These are phyloP conservation scores for Pseudogymnoascus destructans DNA, from an alignment of 2,329 filamentous ascomycete species.

Conservation along the genomic window DNA sequence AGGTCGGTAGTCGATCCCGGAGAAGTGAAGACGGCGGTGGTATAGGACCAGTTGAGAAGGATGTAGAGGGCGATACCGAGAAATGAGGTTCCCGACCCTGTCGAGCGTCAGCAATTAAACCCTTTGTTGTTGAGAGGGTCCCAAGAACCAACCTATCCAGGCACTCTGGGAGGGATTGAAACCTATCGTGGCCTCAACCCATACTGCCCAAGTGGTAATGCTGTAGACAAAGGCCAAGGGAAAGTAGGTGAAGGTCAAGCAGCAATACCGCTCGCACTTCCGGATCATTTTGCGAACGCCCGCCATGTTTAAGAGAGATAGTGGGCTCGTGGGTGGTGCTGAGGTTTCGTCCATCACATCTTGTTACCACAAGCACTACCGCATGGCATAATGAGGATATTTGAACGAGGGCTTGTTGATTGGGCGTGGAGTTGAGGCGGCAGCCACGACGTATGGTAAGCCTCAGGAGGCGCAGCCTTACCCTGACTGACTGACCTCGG, in stretches of 20 bases:
- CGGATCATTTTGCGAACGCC: conserved; percentile 23
- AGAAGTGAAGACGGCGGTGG: conserved; percentile 80
- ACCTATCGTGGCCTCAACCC: conserved; percentile 67
- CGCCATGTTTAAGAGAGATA: background rate
- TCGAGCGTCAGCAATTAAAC: conserved; percentile 15
- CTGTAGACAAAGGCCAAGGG: conserved; percentile 83
- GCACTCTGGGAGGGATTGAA: conserved; percentile 37
- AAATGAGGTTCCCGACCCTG: conserved; percentile 43
- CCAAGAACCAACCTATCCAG: conserved; percentile 41
- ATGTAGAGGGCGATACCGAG: conserved; percentile 60
- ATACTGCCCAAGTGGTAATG: conserved; percentile 87
- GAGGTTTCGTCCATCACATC: conserved; percentile 1
- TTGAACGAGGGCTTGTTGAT: background rate
- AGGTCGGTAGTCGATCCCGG: conserved; percentile 57
- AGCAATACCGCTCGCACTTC: conserved; percentile 73
- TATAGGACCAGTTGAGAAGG: conserved; percentile 80
- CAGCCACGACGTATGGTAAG: background rate
- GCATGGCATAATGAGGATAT: background rate
- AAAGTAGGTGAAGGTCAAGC: conserved; percentile 63
- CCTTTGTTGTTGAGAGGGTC: background rate
- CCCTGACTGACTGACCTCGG: background rate
- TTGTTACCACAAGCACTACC: background rate
- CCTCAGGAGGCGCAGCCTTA: conserved; percentile 7
- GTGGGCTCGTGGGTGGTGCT: background rate
- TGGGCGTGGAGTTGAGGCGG: background rate